Conservation (phyloP, 2,329 filamentous ascomycete species). For the Verticillium longisporum region DNA sequence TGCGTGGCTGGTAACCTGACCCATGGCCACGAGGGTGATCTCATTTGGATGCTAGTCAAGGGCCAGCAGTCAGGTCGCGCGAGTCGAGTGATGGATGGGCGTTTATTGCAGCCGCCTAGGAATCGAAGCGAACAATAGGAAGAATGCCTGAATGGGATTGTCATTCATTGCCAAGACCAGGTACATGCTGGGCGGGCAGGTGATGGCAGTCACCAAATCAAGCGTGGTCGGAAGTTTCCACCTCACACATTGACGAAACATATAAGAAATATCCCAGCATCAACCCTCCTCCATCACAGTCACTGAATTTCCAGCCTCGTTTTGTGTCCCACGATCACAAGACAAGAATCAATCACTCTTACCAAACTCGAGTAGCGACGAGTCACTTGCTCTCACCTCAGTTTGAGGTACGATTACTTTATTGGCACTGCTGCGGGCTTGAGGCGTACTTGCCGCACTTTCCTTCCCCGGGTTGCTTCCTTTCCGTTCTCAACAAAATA, state of each 20-base stretch:
- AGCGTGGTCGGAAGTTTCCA: neutral
- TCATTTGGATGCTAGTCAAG: neutral
- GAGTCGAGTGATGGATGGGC: neutral
- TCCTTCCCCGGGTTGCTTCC: neutral
- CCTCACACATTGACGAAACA: neutral
- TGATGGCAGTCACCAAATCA: neutral
- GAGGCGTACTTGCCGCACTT: neutral
- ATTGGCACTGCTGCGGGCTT: neutral
- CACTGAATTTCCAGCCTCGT: neutral
- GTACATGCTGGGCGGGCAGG: neutral
- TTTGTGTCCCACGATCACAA: neutral
- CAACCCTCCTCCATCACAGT: neutral
- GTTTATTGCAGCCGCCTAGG: neutral
- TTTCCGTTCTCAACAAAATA: conserved; percentile 1
- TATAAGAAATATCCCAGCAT: neutral
- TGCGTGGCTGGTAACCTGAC: neutral
- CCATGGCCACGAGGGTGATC: neutral
- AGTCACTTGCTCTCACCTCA: neutral
- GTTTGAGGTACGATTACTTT: neutral
- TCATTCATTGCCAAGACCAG: neutral
- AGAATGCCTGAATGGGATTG: neutral
- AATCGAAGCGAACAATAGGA: neutral
- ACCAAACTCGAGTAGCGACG: neutral
- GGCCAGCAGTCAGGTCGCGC: neutral
- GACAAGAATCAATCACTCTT: neutral